Conservation (phyloP, 495 filamentous ascomycete genomes). For the Clavariopsis aquatica region DNA sequence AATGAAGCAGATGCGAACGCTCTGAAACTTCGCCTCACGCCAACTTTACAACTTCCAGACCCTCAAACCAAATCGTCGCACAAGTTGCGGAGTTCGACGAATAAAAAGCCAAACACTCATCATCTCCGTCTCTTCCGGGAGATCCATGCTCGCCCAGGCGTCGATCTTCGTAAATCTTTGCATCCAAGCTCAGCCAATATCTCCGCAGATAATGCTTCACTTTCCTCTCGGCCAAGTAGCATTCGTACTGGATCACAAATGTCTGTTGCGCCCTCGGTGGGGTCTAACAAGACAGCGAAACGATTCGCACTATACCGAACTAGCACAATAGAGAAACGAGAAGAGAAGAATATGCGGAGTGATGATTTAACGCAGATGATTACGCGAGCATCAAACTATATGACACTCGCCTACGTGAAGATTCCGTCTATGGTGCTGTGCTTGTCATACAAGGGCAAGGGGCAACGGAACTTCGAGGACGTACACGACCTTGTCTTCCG, state of each 20-base stretch:
- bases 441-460: conserved; percentile 94
- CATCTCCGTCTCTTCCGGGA: conserved; percentile 42
- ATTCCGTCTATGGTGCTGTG: conserved; percentile 93
- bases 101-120: conserved; percentile 30
- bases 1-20: conserved; percentile 59
- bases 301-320: conserved; percentile 57
- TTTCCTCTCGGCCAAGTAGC: conserved; percentile 47
- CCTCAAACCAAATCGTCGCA: conserved; percentile 9
- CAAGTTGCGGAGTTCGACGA: conserved; percentile 7
- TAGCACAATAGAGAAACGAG: conserved; percentile 53
- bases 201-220: neutral
- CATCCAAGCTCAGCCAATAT: conserved; percentile 15
- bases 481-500: conserved; percentile 97
- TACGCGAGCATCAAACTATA: conserved; percentile 89
- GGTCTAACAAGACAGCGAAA: conserved; percentile 53
- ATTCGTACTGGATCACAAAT: conserved; percentile 56
- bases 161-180: conserved; percentile 16
- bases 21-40: conserved; percentile 74
- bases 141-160: conserved; percentile 1
- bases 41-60: conserved; percentile 70
- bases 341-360: conserved; percentile 59
- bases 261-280: conserved; percentile 47
- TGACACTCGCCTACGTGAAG: conserved; percentile 94
- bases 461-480: conserved; percentile 91
- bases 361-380: conserved; percentile 99